phyloP scores from a whole-genome alignment of 257 asterid species.

The Ilex asprella region DNA sequence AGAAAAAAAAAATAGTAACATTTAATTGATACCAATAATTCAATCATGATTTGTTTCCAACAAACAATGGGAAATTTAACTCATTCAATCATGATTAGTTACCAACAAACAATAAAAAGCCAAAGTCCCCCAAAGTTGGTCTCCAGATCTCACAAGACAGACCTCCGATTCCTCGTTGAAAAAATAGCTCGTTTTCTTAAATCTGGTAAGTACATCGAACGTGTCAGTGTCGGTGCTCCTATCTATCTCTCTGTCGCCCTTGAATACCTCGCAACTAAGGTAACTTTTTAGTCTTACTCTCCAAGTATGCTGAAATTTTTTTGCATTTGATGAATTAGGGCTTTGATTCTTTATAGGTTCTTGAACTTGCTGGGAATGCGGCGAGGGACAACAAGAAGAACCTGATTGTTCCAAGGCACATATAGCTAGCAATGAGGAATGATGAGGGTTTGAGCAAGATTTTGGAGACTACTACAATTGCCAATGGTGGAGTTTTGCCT shows the following conservation, averaged over 20 bases:
- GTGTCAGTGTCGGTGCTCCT: neutral
- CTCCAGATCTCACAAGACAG: neutral
- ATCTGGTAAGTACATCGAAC: neutral
- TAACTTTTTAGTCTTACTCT: no score
- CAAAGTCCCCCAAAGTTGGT: neutral
- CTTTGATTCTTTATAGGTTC: neutral
- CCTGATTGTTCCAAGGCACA: neutral
- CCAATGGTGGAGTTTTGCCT: neutral
- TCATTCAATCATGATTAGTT: no score
- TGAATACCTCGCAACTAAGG: neutral
- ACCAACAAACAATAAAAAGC: neutral
- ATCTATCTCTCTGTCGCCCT: neutral
- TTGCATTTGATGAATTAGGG: no score
- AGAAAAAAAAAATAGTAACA: no score
- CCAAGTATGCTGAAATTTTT: no score
- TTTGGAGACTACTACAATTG: neutral
- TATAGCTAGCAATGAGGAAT: neutral
- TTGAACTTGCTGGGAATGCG: neutral
- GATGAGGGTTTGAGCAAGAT: neutral
- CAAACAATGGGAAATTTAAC: no score
- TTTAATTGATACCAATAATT: no score
- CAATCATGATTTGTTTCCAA: no score
- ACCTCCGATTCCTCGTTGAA: neutral
- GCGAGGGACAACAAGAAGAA: slow-evolving; percentile 2
- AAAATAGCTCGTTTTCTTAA: neutral